phyloP scores from a whole-genome alignment of 306 rosid species.

The Senna siamea region DNA sequence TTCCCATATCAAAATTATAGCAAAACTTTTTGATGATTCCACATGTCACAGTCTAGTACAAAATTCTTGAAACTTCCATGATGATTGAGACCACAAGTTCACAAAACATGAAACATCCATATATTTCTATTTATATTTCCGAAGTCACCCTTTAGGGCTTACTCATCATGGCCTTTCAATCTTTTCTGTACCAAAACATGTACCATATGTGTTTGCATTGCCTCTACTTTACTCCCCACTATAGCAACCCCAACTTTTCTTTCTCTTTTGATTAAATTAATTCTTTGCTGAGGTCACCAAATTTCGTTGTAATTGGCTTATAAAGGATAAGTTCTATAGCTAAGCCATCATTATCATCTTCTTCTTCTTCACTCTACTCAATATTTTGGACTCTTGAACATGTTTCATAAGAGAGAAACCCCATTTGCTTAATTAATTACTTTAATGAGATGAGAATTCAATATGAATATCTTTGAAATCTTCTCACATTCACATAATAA shows the following conservation, averaged over 20 bases:
- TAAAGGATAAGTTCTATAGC: slow-evolving; percentile 52
- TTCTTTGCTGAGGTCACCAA: slow-evolving; percentile 47
- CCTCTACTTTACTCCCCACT: slow-evolving; percentile 62
- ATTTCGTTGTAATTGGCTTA: slow-evolving; percentile 40
- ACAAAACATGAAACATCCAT: too few species aligned
- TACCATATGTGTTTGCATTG: slow-evolving; percentile 39
- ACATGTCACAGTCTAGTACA: too few species aligned
- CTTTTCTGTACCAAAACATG: slow-evolving; percentile 38
- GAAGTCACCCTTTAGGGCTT: too few species aligned
- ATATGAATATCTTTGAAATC: slow-evolving; percentile 26
- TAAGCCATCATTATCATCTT: too few species aligned
- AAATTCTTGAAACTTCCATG: too few species aligned
- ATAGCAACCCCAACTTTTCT: slow-evolving; percentile 33
- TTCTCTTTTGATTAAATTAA: slow-evolving; percentile 36
- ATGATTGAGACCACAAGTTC: too few species aligned
- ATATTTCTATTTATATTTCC: too few species aligned
- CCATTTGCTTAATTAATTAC: neutral
- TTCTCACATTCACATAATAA: neutral
- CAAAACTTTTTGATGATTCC: too few species aligned
- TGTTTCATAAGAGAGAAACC: slow-evolving; percentile 15
- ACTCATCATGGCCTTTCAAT: too few species aligned
- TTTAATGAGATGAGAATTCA: neutral
- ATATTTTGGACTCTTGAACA: neutral
- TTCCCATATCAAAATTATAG: too few species aligned
- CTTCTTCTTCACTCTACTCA: too few species aligned